A percentile compares a stretch with the other conserved stretches of the same genome.
phyloP scores from a whole-genome alignment of 495 filamentous ascomycete species.

The Pseudevernia furfuracea region DNA sequence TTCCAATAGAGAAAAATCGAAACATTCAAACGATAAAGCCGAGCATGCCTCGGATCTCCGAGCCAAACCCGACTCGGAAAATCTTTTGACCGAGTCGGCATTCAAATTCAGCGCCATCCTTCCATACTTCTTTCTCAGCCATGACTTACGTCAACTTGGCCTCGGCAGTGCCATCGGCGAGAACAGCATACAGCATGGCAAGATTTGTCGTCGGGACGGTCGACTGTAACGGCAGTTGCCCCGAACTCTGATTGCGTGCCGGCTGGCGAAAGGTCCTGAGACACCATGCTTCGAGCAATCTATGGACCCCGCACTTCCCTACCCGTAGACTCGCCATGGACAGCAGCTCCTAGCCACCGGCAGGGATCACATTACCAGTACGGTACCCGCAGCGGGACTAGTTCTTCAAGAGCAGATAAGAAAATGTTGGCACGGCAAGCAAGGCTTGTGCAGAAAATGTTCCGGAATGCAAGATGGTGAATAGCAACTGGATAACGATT shows the following conservation, averaged over 20 bases:
- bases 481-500: neutral
- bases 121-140: too few relatives aligned
- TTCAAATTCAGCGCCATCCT: too few relatives aligned
- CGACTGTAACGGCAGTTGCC: neutral
- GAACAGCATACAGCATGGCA: neutral
- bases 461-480: neutral
- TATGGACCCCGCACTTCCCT: neutral
- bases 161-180: neutral
- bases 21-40: too few relatives aligned
- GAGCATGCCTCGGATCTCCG: too few relatives aligned
- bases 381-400: neutral
- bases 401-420: neutral
- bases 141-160: neutral
- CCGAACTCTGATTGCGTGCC: neutral
- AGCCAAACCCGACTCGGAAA: too few relatives aligned
- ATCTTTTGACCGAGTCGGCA: too few relatives aligned
- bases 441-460: neutral
- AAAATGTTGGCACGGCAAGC: neutral
- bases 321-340: neutral
- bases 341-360: neutral
- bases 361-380: neutral
- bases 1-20: too few relatives aligned
- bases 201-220: neutral
- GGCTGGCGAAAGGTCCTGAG: neutral
- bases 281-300: neutral